A percentile compares a stretch with the other conserved stretches of the same genome.
Conservation (phyloP, 2,329 filamentous ascomycete species). For the Falciphora oryzae region DNA sequence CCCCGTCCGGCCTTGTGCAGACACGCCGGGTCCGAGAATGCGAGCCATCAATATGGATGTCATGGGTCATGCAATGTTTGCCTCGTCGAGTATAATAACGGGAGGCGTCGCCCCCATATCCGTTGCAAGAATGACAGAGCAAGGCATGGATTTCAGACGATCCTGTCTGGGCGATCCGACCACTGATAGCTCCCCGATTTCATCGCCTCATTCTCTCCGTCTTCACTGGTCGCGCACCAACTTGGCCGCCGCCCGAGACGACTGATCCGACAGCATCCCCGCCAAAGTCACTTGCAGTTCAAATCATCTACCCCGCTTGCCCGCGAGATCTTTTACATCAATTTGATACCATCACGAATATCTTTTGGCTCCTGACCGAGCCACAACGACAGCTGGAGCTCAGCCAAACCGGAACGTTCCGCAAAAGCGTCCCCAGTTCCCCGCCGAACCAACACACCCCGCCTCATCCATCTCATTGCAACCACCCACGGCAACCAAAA, state of each 20-base stretch:
- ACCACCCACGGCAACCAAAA: conserved; percentile 4
- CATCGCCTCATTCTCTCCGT: no score
- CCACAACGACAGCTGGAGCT: background rate
- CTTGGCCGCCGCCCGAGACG: no score
- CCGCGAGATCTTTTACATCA: no score
- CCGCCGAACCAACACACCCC: background rate
- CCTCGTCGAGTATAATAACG: background rate
- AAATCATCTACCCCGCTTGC: background rate
- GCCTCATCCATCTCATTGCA: background rate
- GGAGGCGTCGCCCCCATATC: background rate
- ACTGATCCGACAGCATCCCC: no score
- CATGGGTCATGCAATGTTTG: no score
- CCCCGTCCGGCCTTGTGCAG: no score
- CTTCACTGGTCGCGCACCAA: no score
- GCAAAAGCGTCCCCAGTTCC: background rate
- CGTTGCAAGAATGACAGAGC: background rate
- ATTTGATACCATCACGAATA: no score
- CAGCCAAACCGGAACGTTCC: background rate
- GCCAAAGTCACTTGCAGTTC: background rate
- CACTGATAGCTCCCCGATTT: background rate
- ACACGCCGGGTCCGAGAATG: no score
- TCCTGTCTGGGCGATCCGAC: background rate
- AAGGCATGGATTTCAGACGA: background rate
- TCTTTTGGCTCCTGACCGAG: no score
- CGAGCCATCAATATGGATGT: no score